Evolutionary conservation across 495 filamentous ascomycete genomes (phyloP), one percentile per base, ranked within the genome.

Genomic region (Jackrogersella multiformis): DNA sequence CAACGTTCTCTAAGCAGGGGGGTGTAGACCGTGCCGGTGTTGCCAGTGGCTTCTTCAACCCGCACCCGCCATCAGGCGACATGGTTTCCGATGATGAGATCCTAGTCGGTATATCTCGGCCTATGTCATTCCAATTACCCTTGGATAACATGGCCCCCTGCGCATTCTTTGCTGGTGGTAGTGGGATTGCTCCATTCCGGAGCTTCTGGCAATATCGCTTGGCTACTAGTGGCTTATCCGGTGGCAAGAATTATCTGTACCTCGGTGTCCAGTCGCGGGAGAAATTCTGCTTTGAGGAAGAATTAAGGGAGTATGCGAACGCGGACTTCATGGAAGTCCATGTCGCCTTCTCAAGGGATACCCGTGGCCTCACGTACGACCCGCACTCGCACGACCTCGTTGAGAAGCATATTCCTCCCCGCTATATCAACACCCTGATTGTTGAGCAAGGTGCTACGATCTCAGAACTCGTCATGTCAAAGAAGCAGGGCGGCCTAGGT

Each of bases 381-480:
- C 66, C 72, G 10, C 49, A 69, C 12, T 48, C 71, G 12, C 74
- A 65, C 12, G 76, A 81, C 34, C 71, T 84, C 2, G 69, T 81
- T 20, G 81, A 84, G 59, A 79, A 72, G 55, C 75, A 79, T 45
- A 84, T 78, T 63, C 78, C 82, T 16, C 79, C 82, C 10, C 76
- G 81, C n/a, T 85, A 84, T 59, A 81, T 84, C 20, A 81, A 84
- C 67, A 69, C 74, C 8, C 68, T 82, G 5, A 84, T 85, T 24
- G 75, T 80, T 15, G 81, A 84, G 64, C 79, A 84, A 56, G 77
- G 76, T 1, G 74, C 78, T 15, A 73, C 76, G 1, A 76, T 85
- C 21, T 81, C 79, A 8, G 81, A 85, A 65, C 75, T 85, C 13
- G 79, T 83, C 59, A 83, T 85, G 81, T 80, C 78, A 3, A 85